Conservation (phyloP, 495 filamentous ascomycete genomes). For the Xylaria sp. region DNA sequence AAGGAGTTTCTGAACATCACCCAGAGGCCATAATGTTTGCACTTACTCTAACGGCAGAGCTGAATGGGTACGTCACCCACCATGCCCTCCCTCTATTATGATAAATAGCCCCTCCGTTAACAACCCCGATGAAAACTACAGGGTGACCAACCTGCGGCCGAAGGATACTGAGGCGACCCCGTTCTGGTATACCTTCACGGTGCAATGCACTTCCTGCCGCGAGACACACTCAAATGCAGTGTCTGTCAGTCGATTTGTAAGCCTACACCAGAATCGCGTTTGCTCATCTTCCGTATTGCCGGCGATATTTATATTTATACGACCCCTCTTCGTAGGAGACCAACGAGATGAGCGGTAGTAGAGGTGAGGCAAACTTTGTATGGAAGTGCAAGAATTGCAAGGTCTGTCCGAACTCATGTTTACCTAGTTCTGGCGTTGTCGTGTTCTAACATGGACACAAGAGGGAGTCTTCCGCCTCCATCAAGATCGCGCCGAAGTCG, state of each 20-base stretch:
- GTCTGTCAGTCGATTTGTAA: constrained; percentile 86
- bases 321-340: constrained; percentile 65
- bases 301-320: neutral
- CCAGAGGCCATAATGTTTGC: constrained; percentile 68
- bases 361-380: constrained; percentile 96
- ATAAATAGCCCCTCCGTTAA: constrained; percentile 32
- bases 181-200: constrained; percentile 95
- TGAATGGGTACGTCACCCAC: constrained; percentile 62
- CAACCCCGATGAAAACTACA: constrained; percentile 44
- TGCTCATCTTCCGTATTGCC: neutral
- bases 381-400: constrained; percentile 96
- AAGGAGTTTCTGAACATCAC: neutral
- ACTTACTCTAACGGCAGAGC: constrained; percentile 77
- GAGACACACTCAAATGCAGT: constrained; percentile 91
- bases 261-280: constrained; percentile 32
- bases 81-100: constrained; percentile 25
- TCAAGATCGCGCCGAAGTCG: constrained; percentile 71
- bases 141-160: constrained; percentile 87
- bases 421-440: neutral
- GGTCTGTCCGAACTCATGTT: constrained; percentile 48
- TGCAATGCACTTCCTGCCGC: constrained; percentile 93
- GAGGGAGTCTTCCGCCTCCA: constrained; percentile 68
- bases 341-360: constrained; percentile 86
- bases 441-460: constrained; percentile 31
- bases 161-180: constrained; percentile 78